Evolutionary conservation across 2,329 filamentous ascomycete genomes (phyloP), one percentile per base, ranked within the genome.

Genomic region (Graphiopsis chlorocephala): DNA sequence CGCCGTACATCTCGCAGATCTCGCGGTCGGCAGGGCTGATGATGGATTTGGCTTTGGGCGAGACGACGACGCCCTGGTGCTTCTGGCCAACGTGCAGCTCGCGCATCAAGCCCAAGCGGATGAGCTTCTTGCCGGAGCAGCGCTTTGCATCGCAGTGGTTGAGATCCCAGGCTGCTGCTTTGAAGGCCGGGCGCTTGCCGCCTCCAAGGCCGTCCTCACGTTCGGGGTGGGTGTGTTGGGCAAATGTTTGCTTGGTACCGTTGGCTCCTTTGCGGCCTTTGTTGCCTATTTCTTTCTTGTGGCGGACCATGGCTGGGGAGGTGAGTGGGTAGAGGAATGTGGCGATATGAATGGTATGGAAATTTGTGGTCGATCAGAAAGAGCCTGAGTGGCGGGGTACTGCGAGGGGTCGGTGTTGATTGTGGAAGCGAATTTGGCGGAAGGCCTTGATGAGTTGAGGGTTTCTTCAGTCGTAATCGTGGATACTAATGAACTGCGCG

Each of bases 121-220:
- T 97, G 35, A 99, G 85, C 68, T 92, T 89, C 82, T 99, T 99
- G 33, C 95, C 95, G 0, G 93, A 97, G 80, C 95, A 99, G 71
- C 94, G 85, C 78, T 97, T 98, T 10, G 94, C 92, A 75, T 99
- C 95, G 82, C 95, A 99, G 81, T 99, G 95, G 67, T 93, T 94
- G 35, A 99, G 84, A 75, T 99, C 95, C 95, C 95, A 99, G 78
- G 94, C 97, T 65, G 94, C 95, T 57, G 95, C 94, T 80, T 96
- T 96, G 85, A 93, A 97, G 80, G 88, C 68, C 72, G 85, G 80
- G 28, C 78, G 67, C 55, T 73, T 73, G 59, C 66, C 68, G 35
- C 66, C 69, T 26, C 68, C 68, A 29, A 70, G 60, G 35, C 69
- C 70, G 48, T 71, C 65, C 59, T 69, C 69, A 55, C 69, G 67